Evolutionary conservation across 176 grass and related monocot genomes (phyloP).

Genomic region (Oryza glumipatula): DNA sequence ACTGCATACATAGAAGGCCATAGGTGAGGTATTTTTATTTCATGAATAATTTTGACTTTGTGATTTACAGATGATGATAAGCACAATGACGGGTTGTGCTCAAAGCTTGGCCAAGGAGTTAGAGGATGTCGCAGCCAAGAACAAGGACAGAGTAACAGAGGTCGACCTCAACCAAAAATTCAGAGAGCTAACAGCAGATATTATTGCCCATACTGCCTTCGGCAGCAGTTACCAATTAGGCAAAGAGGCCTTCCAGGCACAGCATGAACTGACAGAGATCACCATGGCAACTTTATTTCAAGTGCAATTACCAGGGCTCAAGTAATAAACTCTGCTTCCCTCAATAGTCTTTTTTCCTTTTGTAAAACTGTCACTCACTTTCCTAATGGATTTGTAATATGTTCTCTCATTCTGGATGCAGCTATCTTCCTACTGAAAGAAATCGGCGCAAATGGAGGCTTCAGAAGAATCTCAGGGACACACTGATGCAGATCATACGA

Average conservation of each 20-base stretch:
- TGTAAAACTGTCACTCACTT: too few species aligned
- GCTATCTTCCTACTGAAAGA: too few species aligned
- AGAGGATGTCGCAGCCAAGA: conserved; percentile 3
- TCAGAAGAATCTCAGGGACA: too few species aligned
- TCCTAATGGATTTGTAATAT: too few species aligned
- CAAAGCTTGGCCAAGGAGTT: conserved; percentile 35
- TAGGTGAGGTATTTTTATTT: too few species aligned
- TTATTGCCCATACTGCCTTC: conserved; percentile 48
- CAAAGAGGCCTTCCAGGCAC: conserved; percentile 44
- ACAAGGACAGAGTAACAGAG: neutral
- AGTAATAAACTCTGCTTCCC: conserved; percentile 19
- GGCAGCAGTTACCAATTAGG: conserved; percentile 43
- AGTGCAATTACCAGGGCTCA: conserved; percentile 41
- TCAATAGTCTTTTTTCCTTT: neutral
- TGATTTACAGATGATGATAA: conserved; percentile 36
- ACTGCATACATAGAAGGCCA: too few species aligned
- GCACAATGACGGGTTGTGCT: conserved; percentile 36
- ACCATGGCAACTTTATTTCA: conserved; percentile 14
- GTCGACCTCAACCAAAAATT: conserved; percentile 39
- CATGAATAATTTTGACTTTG: too few species aligned
- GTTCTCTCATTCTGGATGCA: too few species aligned
- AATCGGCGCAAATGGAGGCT: too few species aligned
- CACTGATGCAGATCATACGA: too few species aligned
- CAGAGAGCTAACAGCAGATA: conserved; percentile 45
- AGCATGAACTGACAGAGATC: conserved; percentile 23